Conservation (phyloP, 768 basidiomycete species). For the Fistulinella prunicolor region DNA sequence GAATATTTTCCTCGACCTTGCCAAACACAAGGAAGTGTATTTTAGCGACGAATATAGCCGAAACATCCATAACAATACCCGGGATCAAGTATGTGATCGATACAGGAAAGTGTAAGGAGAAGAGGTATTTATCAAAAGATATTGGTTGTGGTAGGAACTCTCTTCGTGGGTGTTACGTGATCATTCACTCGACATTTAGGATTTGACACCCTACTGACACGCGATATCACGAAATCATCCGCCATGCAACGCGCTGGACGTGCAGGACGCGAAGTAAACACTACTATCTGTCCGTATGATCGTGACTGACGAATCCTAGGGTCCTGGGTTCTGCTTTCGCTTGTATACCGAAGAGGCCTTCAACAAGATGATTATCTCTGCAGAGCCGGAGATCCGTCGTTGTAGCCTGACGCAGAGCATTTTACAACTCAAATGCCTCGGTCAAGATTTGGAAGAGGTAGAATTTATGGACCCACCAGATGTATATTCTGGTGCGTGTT, state of each 20-base stretch:
- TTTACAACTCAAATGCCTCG: conserved; percentile 82
- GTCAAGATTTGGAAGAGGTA: conserved; percentile 74
- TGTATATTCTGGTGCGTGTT: conserved; percentile 61
- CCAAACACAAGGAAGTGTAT: conserved; percentile 83
- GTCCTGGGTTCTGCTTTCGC: conserved; percentile 84
- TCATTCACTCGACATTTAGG: conserved; percentile 43
- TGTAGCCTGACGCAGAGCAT: conserved; percentile 81
- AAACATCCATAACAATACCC: conserved; percentile 96
- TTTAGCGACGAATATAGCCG: conserved; percentile 95
- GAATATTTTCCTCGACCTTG: conserved; percentile 70
- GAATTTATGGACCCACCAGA: conserved; percentile 91
- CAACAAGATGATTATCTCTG: conserved; percentile 56
- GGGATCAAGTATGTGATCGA: conserved; percentile 96
- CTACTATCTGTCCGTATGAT: background rate
- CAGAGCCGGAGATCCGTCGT: conserved; percentile 89
- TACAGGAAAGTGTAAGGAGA: conserved; percentile 95
- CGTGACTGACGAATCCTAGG: conserved; percentile 38
- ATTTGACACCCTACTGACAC: conserved; percentile 81
- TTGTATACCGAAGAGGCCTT: conserved; percentile 87
- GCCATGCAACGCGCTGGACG: conserved; percentile 95
- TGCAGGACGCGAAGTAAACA: conserved; percentile 82
- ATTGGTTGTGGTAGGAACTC: conserved; percentile 58
- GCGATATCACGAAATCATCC: conserved; percentile 84
- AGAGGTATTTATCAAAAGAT: conserved; percentile 69
- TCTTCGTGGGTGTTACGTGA: background rate